These are phyloP conservation scores for Nicotiana attenuata DNA, from an alignment of 257 asterid species.

Conservation along the genomic window DNA sequence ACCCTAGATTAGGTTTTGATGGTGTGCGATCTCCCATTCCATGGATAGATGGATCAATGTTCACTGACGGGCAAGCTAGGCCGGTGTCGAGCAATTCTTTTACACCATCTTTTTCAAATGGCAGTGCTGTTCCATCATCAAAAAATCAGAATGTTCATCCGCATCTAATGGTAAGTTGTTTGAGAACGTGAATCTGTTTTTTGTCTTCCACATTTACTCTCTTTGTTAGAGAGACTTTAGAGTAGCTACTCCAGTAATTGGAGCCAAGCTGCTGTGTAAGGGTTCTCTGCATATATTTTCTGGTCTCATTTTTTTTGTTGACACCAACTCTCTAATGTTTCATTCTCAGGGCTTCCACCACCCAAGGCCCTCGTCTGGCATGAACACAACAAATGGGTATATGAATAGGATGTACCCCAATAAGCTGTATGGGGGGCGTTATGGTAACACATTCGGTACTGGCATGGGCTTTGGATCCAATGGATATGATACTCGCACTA, in stretches of 20 bases:
- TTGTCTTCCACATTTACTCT: background rate
- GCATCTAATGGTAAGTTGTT: conserved; percentile 37
- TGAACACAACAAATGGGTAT: conserved; percentile 46
- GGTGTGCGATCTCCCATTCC: conserved; percentile 52
- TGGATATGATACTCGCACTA: conserved; percentile 38
- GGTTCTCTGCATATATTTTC: background rate
- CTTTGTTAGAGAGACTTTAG: no score
- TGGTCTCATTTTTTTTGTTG: background rate
- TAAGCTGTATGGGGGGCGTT: conserved; percentile 46
- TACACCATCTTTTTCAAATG: conserved; percentile 36
- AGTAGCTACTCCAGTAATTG: background rate
- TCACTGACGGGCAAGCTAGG: conserved; percentile 53
- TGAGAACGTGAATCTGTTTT: background rate
- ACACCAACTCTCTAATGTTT: background rate
- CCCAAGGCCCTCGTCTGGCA: conserved; percentile 38
- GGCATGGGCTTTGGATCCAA: conserved; percentile 47
- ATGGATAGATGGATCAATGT: conserved; percentile 56
- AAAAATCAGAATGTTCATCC: conserved; percentile 47
- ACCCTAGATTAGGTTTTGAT: conserved; percentile 55
- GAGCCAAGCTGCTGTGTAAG: background rate
- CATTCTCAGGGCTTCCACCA: conserved; percentile 45
- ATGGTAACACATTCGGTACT: conserved; percentile 45
- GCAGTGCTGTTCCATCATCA: conserved; percentile 35
- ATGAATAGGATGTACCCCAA: conserved; percentile 48
- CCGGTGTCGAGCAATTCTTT: conserved; percentile 35